These are phyloP conservation scores for Saccharomyces jurei DNA, from an alignment of 805 yeast genomes.

Conservation along the genomic window DNA sequence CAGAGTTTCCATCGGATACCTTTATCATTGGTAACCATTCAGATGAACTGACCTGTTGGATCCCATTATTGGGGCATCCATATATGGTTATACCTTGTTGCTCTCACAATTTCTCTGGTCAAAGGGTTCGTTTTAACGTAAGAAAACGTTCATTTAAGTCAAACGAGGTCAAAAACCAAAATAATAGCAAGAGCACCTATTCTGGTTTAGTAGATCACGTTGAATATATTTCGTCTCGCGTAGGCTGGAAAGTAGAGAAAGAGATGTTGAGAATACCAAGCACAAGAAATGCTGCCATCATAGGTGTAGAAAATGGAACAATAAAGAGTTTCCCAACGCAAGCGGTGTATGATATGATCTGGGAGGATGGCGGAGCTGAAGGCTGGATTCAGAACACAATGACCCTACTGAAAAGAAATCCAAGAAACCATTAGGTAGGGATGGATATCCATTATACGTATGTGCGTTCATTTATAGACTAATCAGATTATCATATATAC, in stretches of 20 bases:
- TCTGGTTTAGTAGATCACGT: conserved; percentile 83
- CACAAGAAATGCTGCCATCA: conserved; percentile 84
- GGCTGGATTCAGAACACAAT: conserved; percentile 82
- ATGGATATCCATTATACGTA: neutral
- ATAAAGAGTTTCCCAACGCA: conserved; percentile 23
- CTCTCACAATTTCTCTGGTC: conserved; percentile 79
- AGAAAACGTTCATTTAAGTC: conserved; percentile 20
- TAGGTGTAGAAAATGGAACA: conserved; percentile 47
- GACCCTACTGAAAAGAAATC: conserved; percentile 59
- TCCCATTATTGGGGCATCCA: conserved; percentile 79
- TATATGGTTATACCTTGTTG: conserved; percentile 93
- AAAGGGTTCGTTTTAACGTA: conserved; percentile 55
- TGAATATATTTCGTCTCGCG: conserved; percentile 51
- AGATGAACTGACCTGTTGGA: conserved; percentile 93
- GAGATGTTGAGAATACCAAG: conserved; percentile 92
- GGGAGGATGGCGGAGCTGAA: conserved; percentile 80
- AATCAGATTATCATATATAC: neutral
- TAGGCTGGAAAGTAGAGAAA: conserved; percentile 79
- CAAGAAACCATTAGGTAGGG: conserved; percentile 55
- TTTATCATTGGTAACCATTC: conserved; percentile 92
- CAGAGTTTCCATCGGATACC: conserved; percentile 60
- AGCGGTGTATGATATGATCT: conserved; percentile 51
- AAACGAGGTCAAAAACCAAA: conserved; percentile 9
- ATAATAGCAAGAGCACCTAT: conserved; percentile 48
- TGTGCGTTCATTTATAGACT: neutral